Conservation (phyloP, 768 basidiomycete species). For the Lactarius tabidus region DNA sequence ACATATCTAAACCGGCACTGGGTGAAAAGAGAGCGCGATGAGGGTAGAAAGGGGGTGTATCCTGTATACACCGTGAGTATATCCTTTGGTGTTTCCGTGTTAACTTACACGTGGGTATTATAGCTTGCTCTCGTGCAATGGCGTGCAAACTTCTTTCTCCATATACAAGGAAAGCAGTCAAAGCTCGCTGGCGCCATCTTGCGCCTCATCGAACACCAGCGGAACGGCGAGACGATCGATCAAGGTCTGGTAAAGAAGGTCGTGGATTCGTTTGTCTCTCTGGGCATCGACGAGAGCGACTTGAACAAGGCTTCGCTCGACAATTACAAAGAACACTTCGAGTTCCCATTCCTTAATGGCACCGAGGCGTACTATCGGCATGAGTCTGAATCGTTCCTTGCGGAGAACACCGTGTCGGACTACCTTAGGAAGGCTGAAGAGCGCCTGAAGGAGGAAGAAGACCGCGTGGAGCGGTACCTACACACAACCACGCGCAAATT, state of each 20-base stretch:
- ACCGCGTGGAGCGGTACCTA: slow-evolving; percentile 90
- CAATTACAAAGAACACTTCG: slow-evolving; percentile 89
- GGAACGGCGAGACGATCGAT: slow-evolving; percentile 93
- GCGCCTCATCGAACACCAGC: slow-evolving; percentile 85
- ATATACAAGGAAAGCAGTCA: slow-evolving; percentile 74
- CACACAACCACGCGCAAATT: slow-evolving; percentile 84
- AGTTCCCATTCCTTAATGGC: slow-evolving; percentile 79
- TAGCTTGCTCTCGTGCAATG: slow-evolving; percentile 95
- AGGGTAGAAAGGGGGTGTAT: slow-evolving; percentile 93
- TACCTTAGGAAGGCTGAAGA: slow-evolving; percentile 95
- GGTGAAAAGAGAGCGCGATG: slow-evolving; percentile 97
- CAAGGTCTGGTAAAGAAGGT: slow-evolving; percentile 91
- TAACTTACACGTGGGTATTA: slow-evolving; percentile 9
- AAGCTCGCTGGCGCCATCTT: slow-evolving; percentile 87
- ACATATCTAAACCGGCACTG: slow-evolving; percentile 98
- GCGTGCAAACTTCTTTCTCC: slow-evolving; percentile 86
- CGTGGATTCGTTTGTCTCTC: slow-evolving; percentile 90
- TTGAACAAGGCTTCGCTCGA: slow-evolving; percentile 91
- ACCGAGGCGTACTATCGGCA: slow-evolving; percentile 90
- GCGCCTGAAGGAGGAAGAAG: slow-evolving; percentile 89
- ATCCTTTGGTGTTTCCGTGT: background rate
- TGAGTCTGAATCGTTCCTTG: slow-evolving; percentile 88
- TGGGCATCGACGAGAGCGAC: slow-evolving; percentile 90
- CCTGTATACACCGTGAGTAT: slow-evolving; percentile 86
- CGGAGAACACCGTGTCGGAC: slow-evolving; percentile 85